These are phyloP conservation scores for Oxyria digyna DNA, from an alignment of 148 eudicot species.

Conservation along the genomic window DNA sequence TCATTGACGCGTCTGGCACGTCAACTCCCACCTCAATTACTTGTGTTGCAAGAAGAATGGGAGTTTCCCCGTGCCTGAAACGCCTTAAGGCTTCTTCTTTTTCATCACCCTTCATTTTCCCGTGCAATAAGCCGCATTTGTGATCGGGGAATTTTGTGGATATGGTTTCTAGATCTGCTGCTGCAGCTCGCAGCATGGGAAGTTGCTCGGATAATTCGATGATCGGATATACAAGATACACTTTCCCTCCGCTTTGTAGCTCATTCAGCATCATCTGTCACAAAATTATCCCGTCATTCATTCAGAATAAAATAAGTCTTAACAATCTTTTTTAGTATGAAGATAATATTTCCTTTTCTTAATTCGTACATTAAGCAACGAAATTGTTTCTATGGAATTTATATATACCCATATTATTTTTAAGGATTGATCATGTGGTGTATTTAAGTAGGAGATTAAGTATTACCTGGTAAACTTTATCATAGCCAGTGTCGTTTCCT, in stretches of 20 bases:
- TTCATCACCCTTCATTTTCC: conserved; percentile 72
- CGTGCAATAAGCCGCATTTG: conserved; percentile 80
- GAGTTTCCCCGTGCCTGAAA: conserved; percentile 70
- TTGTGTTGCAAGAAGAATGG: conserved; percentile 73
- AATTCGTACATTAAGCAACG: neutral
- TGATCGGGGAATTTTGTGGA: conserved; percentile 40
- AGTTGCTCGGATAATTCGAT: conserved; percentile 77
- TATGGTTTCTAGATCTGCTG: conserved; percentile 60
- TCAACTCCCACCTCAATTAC: conserved; percentile 93
- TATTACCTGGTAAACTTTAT: conserved; percentile 64
- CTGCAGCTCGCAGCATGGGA: conserved; percentile 89
- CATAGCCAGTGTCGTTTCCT: conserved; percentile 65
- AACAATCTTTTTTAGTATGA: neutral
- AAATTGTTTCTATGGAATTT: neutral
- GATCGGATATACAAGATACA: conserved; percentile 74
- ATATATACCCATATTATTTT: neutral
- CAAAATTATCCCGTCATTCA: neutral
- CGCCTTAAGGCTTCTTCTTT: conserved; percentile 63
- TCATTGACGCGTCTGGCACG: conserved; percentile 96
- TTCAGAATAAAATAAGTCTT: neutral
- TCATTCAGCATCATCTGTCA: conserved; percentile 71
- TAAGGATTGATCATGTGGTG: neutral
- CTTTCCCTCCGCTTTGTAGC: conserved; percentile 64
- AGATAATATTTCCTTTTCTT: neutral
- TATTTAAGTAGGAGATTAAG: neutral